Percentiles rank a stretch among this genome's conserved stretches.
Evolutionary conservation across 148 eudicot genomes (phyloP).

Genomic region (Salicornia ramosissima): DNA sequence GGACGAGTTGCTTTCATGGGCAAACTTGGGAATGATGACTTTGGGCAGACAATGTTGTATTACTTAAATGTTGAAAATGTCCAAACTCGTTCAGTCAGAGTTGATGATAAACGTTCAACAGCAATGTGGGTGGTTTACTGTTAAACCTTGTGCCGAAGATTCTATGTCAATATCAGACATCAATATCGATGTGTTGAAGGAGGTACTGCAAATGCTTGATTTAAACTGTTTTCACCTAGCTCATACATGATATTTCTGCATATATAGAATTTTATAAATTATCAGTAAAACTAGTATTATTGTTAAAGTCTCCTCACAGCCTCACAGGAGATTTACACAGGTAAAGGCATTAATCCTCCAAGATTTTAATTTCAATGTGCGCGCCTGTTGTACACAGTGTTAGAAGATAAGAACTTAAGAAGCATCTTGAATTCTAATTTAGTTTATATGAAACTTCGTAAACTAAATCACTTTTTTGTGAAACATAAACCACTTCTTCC

Average conservation of each 20-base stretch:
- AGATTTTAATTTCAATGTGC: neutral
- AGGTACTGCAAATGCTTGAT: constrained; percentile 48
- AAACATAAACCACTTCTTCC: neutral
- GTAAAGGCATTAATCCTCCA: neutral
- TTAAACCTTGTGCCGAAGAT: constrained; percentile 87
- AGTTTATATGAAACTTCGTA: neutral
- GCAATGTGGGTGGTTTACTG: constrained; percentile 49
- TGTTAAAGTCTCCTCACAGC: neutral
- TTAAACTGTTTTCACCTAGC: neutral
- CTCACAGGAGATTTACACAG: neutral
- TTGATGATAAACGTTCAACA: constrained; percentile 59
- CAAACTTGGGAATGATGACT: constrained; percentile 81
- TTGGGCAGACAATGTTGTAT: constrained; percentile 65
- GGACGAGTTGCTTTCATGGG: constrained; percentile 95
- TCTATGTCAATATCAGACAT: constrained; percentile 70
- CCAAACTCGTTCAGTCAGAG: constrained; percentile 67
- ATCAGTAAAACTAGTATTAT: neutral
- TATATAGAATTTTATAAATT: neutral
- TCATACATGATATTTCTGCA: constrained; percentile 3
- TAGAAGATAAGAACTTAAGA: neutral
- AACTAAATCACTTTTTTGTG: neutral
- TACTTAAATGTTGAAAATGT: constrained; percentile 53
- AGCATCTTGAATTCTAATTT: neutral
- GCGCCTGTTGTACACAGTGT: neutral
- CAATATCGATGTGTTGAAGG: constrained; percentile 81